Conservation (phyloP, 768 basidiomycete species). For the Pulveroboletus ravenelii region DNA sequence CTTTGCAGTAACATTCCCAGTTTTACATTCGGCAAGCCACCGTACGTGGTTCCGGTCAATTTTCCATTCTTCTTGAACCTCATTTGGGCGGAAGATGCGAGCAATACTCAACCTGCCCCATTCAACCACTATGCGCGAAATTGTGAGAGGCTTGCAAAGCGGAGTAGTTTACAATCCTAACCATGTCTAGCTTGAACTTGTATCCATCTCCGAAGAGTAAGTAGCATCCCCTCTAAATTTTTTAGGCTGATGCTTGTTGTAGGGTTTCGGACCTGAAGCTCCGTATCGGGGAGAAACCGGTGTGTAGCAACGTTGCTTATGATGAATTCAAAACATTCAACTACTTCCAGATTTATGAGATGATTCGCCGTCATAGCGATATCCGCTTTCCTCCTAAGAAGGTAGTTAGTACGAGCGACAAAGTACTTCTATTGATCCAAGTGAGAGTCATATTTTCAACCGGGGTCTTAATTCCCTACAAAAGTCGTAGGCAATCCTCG, state of each 20-base stretch:
- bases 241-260: slow-evolving; percentile 1
- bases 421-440: slow-evolving; percentile 78
- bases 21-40: slow-evolving; percentile 72
- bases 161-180: slow-evolving; percentile 1
- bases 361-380: slow-evolving; percentile 64
- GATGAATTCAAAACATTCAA: not conserved
- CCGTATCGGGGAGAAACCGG: slow-evolving; percentile 72
- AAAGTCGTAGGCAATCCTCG: slow-evolving; percentile 56
- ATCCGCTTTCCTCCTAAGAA: slow-evolving; percentile 76
- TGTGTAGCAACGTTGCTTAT: slow-evolving; percentile 20
- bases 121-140: slow-evolving; percentile 54
- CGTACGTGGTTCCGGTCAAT: slow-evolving; percentile 33
- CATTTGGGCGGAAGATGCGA: slow-evolving; percentile 50
- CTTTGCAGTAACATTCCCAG: slow-evolving; percentile 34
- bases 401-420: slow-evolving; percentile 66
- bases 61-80: not conserved
- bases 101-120: slow-evolving; percentile 56
- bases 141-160: slow-evolving; percentile 43
- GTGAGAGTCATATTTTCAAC: slow-evolving; percentile 31
- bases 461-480: slow-evolving; percentile 1
- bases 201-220: slow-evolving; percentile 67
- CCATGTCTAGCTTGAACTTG: slow-evolving; percentile 51
- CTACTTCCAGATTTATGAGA: slow-evolving; percentile 50
- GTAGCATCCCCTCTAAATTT: slow-evolving; percentile 9
- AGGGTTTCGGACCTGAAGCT: slow-evolving; percentile 69